Evolutionary conservation across 2,329 filamentous ascomycete species (phyloP).

Genomic region (Talaromyces sp.): DNA sequence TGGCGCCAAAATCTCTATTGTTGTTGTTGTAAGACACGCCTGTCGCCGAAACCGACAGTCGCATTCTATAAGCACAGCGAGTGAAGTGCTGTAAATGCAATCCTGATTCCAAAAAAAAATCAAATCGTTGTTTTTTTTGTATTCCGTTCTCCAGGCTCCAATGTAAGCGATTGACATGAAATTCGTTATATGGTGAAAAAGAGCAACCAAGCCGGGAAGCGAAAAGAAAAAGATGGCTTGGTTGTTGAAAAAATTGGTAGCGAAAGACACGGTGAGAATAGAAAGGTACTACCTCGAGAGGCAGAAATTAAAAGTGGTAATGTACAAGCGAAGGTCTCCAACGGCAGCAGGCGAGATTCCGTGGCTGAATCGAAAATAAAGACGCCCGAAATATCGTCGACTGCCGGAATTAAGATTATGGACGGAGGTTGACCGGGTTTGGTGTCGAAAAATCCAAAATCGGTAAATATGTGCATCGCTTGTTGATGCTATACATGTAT

Average conservation of each 20-base stretch:
- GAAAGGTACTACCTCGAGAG: constrained; percentile 17
- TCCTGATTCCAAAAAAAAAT: constrained; percentile 15
- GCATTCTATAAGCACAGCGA: constrained; percentile 34
- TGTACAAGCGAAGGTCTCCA: constrained; percentile 37
- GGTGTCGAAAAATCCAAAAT: constrained; percentile 10
- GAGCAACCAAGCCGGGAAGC: constrained; percentile 6
- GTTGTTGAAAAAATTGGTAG: constrained; percentile 25
- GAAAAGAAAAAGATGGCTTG: constrained; percentile 20
- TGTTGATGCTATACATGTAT: constrained; percentile 33
- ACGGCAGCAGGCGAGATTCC: constrained; percentile 14
- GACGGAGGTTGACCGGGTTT: constrained; percentile 22
- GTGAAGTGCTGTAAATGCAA: constrained; percentile 18
- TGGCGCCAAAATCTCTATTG: constrained; percentile 6
- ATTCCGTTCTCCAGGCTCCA: constrained; percentile 29
- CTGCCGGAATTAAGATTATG: constrained; percentile 39
- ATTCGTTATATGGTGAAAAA: constrained; percentile 25
- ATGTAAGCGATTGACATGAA: constrained; percentile 37
- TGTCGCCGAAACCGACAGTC: neutral
- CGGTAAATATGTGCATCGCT: constrained; percentile 14
- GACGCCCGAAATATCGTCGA: constrained; percentile 14
- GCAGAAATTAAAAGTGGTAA: constrained; percentile 15
- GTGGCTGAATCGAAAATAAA: constrained; percentile 1
- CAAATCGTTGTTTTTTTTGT: constrained; percentile 25
- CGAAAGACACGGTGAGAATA: constrained; percentile 28
- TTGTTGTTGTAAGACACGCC: neutral